Evolutionary conservation across 2,329 filamentous ascomycete species (phyloP).

Genomic region (Aspergillus tubingensis): DNA sequence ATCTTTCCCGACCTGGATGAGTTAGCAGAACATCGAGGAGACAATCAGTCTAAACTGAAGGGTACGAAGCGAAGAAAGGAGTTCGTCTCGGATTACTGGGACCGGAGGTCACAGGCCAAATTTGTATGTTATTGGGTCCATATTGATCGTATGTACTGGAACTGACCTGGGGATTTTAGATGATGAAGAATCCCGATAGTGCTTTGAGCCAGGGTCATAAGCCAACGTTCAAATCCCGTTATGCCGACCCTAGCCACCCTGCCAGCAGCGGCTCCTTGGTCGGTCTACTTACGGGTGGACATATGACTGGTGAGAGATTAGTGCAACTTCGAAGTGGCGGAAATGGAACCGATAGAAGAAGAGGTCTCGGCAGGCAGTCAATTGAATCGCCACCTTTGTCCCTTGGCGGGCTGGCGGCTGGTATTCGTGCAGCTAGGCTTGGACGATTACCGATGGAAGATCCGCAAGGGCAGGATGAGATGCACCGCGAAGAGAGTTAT

Average conservation of each 20-base stretch:
- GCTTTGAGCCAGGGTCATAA: constrained; percentile 5
- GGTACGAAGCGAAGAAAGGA: constrained; percentile 1
- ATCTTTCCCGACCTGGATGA: constrained; percentile 9
- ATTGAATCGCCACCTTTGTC: too few species aligned
- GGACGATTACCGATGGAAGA: too few species aligned
- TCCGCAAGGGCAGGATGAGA: too few species aligned
- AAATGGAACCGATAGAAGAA: too few species aligned
- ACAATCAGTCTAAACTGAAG: neutral
- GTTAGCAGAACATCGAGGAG: neutral
- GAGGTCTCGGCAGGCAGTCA: too few species aligned
- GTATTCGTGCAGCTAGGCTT: too few species aligned
- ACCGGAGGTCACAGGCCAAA: constrained; percentile 7
- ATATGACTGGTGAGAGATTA: neutral
- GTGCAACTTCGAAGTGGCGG: too few species aligned
- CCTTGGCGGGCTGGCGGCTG: too few species aligned
- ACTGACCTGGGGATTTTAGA: too few species aligned
- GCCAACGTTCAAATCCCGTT: constrained; percentile 2
- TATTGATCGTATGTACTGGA: too few species aligned
- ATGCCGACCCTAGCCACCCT: constrained; percentile 3
- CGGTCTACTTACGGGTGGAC: neutral
- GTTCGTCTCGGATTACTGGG: constrained; percentile 10
- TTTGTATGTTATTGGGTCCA: neutral
- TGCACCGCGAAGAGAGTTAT: too few species aligned
- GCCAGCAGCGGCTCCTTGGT: neutral
- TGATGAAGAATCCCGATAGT: constrained; percentile 5